These are phyloP conservation scores for Zea mays DNA, from an alignment of 176 grass and related monocot species.

Conservation along the genomic window DNA sequence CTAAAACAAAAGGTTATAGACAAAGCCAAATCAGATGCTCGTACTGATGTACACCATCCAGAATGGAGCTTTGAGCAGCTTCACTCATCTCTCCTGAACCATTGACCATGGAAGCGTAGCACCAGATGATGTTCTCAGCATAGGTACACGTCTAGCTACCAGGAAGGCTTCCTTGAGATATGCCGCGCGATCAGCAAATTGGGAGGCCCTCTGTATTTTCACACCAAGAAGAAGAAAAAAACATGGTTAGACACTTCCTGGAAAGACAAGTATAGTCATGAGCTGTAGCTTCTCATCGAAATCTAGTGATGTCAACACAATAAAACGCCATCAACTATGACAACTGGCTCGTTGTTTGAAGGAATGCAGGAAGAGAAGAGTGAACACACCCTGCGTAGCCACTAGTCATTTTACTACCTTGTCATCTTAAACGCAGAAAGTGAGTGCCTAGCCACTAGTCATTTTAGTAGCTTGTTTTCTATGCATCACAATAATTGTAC, in stretches of 20 bases:
- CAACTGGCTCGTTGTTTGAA: background rate
- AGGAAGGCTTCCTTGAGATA: conserved; percentile 68
- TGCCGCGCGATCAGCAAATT: conserved; percentile 48
- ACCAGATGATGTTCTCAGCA: conserved; percentile 52
- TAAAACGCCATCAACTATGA: background rate
- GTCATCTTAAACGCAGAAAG: background rate
- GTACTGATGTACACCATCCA: background rate
- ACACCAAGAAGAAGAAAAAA: background rate
- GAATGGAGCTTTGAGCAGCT: conserved; percentile 16
- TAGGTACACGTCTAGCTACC: conserved; percentile 50
- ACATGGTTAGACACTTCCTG: conserved; percentile 25
- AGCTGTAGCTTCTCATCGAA: background rate
- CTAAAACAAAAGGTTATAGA: conserved; percentile 5
- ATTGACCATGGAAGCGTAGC: conserved; percentile 56
- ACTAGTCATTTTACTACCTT: background rate
- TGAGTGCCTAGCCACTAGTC: background rate
- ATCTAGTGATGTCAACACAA: conserved; percentile 18
- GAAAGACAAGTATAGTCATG: background rate
- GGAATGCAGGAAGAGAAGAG: no score
- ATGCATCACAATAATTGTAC: conserved; percentile 1
- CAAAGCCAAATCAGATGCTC: conserved; percentile 11
- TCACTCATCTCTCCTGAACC: conserved; percentile 59
- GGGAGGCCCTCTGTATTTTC: conserved; percentile 56
- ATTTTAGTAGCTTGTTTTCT: background rate
- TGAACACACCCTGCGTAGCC: background rate